phyloP scores from a whole-genome alignment of 495 filamentous ascomycete genomes.

The Penicillium paradoxum region DNA sequence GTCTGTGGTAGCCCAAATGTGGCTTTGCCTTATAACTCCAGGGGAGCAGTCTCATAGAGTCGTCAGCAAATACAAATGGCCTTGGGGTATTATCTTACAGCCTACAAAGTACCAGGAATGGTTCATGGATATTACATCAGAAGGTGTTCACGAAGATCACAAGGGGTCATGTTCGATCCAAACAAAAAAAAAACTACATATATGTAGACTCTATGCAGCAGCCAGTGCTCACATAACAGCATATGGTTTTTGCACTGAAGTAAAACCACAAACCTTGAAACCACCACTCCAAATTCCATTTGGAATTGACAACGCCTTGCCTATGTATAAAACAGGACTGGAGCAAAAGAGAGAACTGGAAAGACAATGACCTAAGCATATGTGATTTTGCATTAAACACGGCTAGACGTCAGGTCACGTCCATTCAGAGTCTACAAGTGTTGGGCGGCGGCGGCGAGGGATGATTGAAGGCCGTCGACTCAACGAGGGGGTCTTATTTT shows the following conservation, averaged over 20 bases:
- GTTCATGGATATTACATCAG: not conserved
- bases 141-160: not conserved
- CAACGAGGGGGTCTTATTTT: constrained; percentile 30
- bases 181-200: not conserved
- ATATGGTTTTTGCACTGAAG: constrained; percentile 5
- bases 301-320: constrained; percentile 14
- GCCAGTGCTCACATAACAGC: constrained; percentile 20
- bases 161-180: constrained; percentile 19
- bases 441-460: constrained; percentile 37
- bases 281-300: constrained; percentile 8
- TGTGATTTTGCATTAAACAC: not conserved
- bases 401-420: constrained; percentile 9
- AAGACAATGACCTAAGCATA: constrained; percentile 8
- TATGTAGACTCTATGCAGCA: constrained; percentile 21
- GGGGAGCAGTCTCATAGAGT: not conserved
- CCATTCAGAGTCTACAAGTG: constrained; percentile 38
- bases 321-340: constrained; percentile 5
- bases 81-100: not conserved
- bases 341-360: constrained; percentile 5
- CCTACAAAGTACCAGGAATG: no score
- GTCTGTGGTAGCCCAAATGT: no score
- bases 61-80: not conserved
- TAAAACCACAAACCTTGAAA: not conserved
- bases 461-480: constrained; percentile 36
- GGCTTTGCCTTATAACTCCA: not conserved